Evolutionary conservation across 768 basidiomycete genomes (phyloP).

Genomic region (Roridomyces roridus): DNA sequence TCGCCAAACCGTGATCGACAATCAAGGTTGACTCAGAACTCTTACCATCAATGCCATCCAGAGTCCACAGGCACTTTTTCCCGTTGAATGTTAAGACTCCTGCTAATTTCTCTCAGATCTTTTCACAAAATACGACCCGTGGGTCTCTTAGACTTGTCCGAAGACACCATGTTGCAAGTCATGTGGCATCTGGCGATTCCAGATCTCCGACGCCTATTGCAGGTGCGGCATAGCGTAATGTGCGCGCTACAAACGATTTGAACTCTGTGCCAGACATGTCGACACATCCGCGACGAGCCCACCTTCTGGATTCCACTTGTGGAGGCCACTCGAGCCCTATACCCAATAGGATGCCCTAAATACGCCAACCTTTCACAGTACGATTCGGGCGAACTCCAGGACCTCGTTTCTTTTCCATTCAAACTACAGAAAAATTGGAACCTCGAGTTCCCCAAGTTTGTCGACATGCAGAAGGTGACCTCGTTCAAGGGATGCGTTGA

Average conservation of each 20-base stretch:
- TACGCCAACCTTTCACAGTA: constrained; percentile 8
- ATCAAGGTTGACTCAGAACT: no score
- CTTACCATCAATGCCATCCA: no score
- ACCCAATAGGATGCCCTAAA: constrained; percentile 7
- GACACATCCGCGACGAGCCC: background rate
- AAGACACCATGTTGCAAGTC: background rate
- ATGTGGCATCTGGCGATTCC: background rate
- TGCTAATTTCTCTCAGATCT: no score
- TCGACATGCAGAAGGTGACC: background rate
- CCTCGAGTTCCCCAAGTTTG: background rate
- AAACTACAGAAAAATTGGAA: constrained; percentile 16
- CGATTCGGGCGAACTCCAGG: constrained; percentile 6
- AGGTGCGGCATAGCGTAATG: background rate
- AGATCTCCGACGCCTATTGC: background rate
- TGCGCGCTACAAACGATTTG: no score
- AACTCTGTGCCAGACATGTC: background rate
- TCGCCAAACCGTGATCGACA: no score
- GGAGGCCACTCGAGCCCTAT: background rate
- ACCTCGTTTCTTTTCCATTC: background rate
- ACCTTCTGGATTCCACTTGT: constrained; percentile 7
- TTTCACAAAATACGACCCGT: no score
- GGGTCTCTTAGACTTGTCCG: no score
- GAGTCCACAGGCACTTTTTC: no score
- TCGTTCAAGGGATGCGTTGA: background rate
- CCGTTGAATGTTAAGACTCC: no score